Base-by-base conservation (phyloP, 257 asterid genomes). In the Solanum rostratum region DNA sequence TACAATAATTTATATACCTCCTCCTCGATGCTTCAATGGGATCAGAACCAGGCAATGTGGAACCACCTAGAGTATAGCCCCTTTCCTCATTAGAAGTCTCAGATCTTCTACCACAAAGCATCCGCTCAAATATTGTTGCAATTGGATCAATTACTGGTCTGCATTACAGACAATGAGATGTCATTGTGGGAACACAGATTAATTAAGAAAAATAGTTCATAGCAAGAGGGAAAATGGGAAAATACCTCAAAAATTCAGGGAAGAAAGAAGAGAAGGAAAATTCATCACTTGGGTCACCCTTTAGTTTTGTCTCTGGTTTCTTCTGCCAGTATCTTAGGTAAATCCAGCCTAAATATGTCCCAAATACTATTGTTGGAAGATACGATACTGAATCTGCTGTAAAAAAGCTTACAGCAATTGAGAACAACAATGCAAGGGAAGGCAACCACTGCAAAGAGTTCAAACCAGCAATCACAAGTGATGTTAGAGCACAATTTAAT, bases 241-340 rank as follows among this genome's bases (percentile, higher is more conserved):
- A 80, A 49, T 87, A 91, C 98, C 97, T 89, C 69, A 94, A 79
- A 87, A 93, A 54, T 59, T 92, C 97, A 55, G 99, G 97, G 88
- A 94, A 95, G 89, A 95, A 93, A 3, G 98, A 86, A 54, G 97
- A 93, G 84, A 93, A 94, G 33, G 97, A 85, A 91, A 95, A 95
- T 85, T 94, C 98, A 91, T 94, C 99, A 89, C 99, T 95, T 68
- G 98, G 97, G 87, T 95, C 99, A 82, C 99, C 99, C 89, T 91
- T 91, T 22, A 91, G 89, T 85, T 91, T 93, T 12, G 95, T 91
- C 89, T 95, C 98, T 29, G 95, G 84, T 76, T 92, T 95, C 79
- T 85, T 89, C 84, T 94, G 98, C 98, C 98, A 95, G 88, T 93
- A 95, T 89, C 99, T 91, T 81, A 95, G 97, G 89, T 95, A 93